phyloP scores from a whole-genome alignment of 2,329 filamentous ascomycete species.

The Aspergillus jensenii region DNA sequence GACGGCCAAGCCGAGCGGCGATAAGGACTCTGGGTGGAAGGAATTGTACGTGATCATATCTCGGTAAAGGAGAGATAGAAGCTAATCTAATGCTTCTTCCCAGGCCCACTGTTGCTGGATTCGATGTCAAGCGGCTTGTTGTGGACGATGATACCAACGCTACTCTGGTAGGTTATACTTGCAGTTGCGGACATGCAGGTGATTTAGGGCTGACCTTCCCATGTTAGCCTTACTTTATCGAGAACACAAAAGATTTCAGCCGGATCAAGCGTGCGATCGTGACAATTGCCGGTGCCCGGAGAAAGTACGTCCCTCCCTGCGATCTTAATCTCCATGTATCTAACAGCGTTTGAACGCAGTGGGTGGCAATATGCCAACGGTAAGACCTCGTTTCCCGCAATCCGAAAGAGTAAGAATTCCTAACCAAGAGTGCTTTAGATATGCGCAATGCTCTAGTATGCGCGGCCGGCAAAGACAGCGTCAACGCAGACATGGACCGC shows the following conservation, averaged over 20 bases:
- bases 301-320: not conserved
- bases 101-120: not conserved
- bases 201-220: not conserved
- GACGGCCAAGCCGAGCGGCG: not conserved
- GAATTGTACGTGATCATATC: not conserved
- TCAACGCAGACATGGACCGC: conserved; percentile 1
- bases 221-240: not conserved
- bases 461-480: not conserved
- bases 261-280: not conserved
- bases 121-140: not conserved
- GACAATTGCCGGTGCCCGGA: not conserved
- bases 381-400: not conserved
- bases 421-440: not conserved
- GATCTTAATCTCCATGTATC: no score
- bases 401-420: no score
- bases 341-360: not conserved
- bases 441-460: not conserved
- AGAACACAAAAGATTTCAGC: not conserved
- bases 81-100: not conserved
- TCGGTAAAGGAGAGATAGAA: not conserved
- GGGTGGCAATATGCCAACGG: not conserved
- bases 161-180: not conserved
- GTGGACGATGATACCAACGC: not conserved
- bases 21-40: not conserved
- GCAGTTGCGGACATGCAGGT: not conserved